A percentile compares a stretch with the other conserved stretches of the same genome.
Conservation (phyloP, 202 grass and related monocot species). For the Zizania palustris region DNA sequence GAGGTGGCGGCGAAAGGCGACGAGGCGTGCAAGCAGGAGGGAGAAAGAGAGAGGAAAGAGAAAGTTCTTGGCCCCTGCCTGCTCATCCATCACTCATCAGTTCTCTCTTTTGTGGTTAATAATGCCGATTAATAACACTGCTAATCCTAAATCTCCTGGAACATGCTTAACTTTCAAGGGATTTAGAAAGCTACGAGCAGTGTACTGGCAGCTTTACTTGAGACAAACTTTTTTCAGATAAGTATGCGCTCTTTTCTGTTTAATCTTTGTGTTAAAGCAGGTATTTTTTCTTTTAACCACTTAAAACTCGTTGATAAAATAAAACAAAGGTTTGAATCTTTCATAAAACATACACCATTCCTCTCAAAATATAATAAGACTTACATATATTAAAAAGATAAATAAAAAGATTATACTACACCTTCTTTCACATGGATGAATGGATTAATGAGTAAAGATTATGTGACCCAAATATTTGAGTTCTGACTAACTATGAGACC, state of each 20-base stretch:
- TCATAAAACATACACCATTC: no score
- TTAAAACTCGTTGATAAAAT: no score
- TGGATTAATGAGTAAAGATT: no score
- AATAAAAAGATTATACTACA: no score
- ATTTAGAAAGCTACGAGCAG: slow-evolving; percentile 28
- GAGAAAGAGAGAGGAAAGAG: no score
- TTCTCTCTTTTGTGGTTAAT: slow-evolving; percentile 23
- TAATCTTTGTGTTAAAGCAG: background rate
- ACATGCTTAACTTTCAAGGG: slow-evolving; percentile 33
- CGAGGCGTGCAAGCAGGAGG: slow-evolving; percentile 5
- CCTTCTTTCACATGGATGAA: no score
- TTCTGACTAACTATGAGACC: no score
- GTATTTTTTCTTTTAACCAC: background rate
- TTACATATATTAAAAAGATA: no score
- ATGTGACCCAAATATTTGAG: no score
- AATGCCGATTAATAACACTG: slow-evolving; percentile 20
- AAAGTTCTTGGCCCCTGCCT: slow-evolving; percentile 11
- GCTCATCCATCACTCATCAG: no score
- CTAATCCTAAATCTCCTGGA: slow-evolving; percentile 12
- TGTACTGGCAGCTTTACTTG: slow-evolving; percentile 18
- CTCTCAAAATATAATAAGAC: no score
- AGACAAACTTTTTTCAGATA: background rate
- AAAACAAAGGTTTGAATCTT: no score
- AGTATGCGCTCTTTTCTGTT: background rate
- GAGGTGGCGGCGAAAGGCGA: slow-evolving; percentile 25